Evolutionary conservation across 1,284 basidiomycete genomes (phyloP).

Genomic region (Cryptococcus maquisensis): DNA sequence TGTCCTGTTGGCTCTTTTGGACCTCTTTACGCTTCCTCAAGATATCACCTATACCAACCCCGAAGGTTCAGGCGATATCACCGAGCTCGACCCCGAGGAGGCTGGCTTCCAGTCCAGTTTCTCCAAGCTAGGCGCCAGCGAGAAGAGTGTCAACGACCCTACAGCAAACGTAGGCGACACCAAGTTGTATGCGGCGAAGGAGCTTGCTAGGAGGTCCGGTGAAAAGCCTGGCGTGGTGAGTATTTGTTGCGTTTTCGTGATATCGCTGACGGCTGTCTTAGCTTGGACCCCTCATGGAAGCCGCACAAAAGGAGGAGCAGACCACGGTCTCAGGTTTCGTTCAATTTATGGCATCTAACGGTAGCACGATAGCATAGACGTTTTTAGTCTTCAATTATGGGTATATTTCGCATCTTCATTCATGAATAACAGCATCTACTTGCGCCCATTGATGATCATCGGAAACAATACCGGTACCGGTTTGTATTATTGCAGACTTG

Average conservation of each 20-base stretch:
- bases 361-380: conserved; percentile 1
- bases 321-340: conserved; percentile 36
- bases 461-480: no score
- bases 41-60: conserved; percentile 53
- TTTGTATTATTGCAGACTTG: no score
- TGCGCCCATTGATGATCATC: no score
- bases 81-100: conserved; percentile 74
- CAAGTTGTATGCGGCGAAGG: conserved; percentile 44
- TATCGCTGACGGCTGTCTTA: background rate
- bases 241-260: background rate
- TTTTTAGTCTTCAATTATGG: no score
- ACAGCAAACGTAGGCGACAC: conserved; percentile 48
- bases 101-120: conserved; percentile 91
- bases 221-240: conserved; percentile 47
- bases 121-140: conserved; percentile 79
- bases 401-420: no score
- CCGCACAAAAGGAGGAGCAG: conserved; percentile 35
- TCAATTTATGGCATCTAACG: conserved; percentile 41
- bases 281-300: conserved; percentile 33
- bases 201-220: conserved; percentile 38
- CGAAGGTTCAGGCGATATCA: conserved; percentile 55
- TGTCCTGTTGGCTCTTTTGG: conserved; percentile 67
- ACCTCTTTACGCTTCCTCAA: conserved; percentile 70
- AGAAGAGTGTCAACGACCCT: conserved; percentile 48
- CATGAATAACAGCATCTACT: no score